Evolutionary conservation across 441 rosid species (phyloP), one percentile per base, ranked within the genome.

Genomic region (Aquilaria agallochum): DNA sequence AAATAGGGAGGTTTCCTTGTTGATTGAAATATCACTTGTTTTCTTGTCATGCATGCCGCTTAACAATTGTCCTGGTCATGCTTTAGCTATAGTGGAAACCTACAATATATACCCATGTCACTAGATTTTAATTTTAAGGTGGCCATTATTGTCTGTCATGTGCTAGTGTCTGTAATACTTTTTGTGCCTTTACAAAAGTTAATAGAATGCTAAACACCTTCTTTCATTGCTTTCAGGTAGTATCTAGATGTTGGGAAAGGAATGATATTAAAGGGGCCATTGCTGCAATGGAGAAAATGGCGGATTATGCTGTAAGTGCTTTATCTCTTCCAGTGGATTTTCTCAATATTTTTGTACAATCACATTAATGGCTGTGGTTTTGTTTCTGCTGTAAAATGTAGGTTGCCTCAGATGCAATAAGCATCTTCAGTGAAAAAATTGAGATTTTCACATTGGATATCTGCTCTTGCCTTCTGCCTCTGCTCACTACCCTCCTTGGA

Each of bases 241-340:
- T 95, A 64, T 80, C 78, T 67, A 83, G 94, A 78, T 86, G 76
- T 72, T 92, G 99, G 99, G 92, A 81, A 74, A 84, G 98, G 72
- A 82, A 80, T 66, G 96, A 90, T 72, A 59, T 90, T 14, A 95
- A 79, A 72, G 91, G 89, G 58, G 84, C 88, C 33, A 83, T 95
- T 67, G 68, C 80, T 71, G 84, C 86, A 50, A 77, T 89, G 80
- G 97, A 86, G 76, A 95, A 88, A 83, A 92, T 95, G 98, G 95
- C 96, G 66, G 97, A 95, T 77, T 73, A 88, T 75, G 83, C 87
- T 72, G 99, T 92, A 80, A 75, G 93, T 51, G 27, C 33, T 59
- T 74, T 68, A 46, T 62, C 45, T 32, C 52, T 55, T 36, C n/a
- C 56, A 27, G n/a, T 58, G 50, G 53, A 54, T 68, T 56, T 36